phyloP scores from a whole-genome alignment of 2,329 filamentous ascomycete species.

The Penicillium nordicum region DNA sequence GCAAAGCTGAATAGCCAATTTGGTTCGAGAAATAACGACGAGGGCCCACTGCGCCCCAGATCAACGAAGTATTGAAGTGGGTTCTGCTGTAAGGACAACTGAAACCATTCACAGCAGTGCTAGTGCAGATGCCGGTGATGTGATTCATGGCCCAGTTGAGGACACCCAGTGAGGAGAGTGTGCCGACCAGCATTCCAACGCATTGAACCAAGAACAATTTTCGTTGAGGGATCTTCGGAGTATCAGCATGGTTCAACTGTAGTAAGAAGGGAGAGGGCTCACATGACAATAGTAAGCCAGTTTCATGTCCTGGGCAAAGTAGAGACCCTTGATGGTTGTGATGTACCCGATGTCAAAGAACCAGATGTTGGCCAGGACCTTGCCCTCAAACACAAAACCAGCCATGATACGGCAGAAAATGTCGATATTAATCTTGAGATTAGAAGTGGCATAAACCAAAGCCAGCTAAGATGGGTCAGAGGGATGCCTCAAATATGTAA shows the following conservation, averaged over 20 bases:
- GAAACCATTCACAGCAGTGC: conserved; percentile 56
- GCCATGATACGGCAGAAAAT: conserved; percentile 29
- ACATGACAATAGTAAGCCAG: conserved; percentile 26
- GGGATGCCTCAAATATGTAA: neutral
- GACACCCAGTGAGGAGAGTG: conserved; percentile 44
- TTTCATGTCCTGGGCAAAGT: conserved; percentile 31
- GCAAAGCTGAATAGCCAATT: conserved; percentile 58
- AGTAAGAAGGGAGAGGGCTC: neutral
- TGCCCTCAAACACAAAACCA: conserved; percentile 31
- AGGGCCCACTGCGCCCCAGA: conserved; percentile 69
- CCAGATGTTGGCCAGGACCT: conserved; percentile 33
- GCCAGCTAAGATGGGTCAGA: conserved; percentile 15
- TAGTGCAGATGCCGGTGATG: conserved; percentile 48
- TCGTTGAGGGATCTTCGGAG: conserved; percentile 38
- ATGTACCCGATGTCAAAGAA: conserved; percentile 30
- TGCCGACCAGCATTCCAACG: conserved; percentile 46
- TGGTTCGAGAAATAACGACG: conserved; percentile 60
- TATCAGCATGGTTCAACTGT: conserved; percentile 22
- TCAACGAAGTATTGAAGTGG: conserved; percentile 64
- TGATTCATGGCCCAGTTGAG: conserved; percentile 46
- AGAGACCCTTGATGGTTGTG: conserved; percentile 26
- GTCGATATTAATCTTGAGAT: conserved; percentile 29
- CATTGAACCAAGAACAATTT: conserved; percentile 50
- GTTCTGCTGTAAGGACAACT: conserved; percentile 54
- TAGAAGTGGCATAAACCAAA: conserved; percentile 26